Percentiles rank a stretch among this genome's conserved stretches.
phyloP scores from a whole-genome alignment of 139 green algal species.

The Eudorina sp. region DNA sequence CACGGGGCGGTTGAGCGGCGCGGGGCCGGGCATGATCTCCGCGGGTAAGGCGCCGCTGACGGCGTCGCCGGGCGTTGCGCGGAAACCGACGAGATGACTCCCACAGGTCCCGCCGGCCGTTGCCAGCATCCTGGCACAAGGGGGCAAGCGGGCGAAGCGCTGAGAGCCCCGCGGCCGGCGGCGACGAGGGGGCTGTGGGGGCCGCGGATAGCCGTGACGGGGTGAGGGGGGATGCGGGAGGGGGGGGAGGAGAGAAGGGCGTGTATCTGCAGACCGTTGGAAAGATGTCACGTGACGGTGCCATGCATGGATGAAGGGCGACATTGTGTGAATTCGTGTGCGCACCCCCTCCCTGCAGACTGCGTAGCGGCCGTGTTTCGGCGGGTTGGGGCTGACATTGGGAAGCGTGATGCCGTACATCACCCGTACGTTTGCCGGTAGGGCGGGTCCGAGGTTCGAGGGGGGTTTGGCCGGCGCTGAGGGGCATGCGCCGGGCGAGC shows the following conservation, averaged over 20 bases:
- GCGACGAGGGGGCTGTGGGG: not conserved
- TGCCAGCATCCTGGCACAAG: not conserved
- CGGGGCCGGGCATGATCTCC: not conserved
- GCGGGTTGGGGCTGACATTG: too few species aligned
- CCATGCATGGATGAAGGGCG: too few species aligned
- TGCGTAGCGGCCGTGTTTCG: too few species aligned
- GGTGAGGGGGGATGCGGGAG: not conserved
- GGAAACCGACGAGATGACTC: constrained; percentile 25
- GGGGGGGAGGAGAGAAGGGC: not conserved
- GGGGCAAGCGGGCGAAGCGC: not conserved
- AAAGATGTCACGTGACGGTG: too few species aligned
- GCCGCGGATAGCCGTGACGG: not conserved
- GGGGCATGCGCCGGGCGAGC: too few species aligned
- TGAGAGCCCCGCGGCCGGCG: constrained; percentile 2
- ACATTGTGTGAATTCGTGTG: too few species aligned
- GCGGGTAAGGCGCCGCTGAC: not conserved
- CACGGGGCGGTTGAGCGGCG: not conserved
- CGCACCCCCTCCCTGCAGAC: too few species aligned
- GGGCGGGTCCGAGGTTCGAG: too few species aligned
- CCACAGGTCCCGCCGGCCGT: not conserved
- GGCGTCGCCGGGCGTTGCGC: not conserved
- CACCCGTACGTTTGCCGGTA: too few species aligned
- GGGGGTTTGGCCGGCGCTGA: too few species aligned
- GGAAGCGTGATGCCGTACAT: too few species aligned
- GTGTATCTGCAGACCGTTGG: not conserved